Base-by-base conservation (phyloP, 345 rosid species). In the Limnanthes douglasii region DNA sequence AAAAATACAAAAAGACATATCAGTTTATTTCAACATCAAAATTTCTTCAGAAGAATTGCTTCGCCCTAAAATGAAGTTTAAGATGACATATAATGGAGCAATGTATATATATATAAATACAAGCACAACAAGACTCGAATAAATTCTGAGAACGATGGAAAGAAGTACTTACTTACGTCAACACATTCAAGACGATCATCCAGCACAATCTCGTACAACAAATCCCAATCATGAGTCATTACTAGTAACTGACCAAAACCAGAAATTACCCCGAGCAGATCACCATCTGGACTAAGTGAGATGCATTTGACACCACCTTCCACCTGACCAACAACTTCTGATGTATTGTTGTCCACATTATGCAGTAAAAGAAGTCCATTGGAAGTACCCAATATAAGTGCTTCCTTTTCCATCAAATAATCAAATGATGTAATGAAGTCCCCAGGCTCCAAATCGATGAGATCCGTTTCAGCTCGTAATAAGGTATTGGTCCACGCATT, bases 171-270 rank as follows among this genome's bases (percentile, higher is more conserved):
- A 84, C 85, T 33, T 55, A 77, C 78, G 88, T 75, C 70, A 61
- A 35, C 61, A 53, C 73, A 71, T 43, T 68, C 80, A 21, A 69
- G 61, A 37, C 46, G 60, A 28, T 75, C 88, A 47, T 66, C 72
- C 15, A 78, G 25, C 3, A 82, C 31, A 49, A 51, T 57, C 70
- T 90, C 98, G 15, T 73, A 74, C 75, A 84, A 61, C 59, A 90
- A 62, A 66, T 66, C 94, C 98, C 95, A 90, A 59, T 90, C 98
- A 66, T 62, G 81, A 37, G 92, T 90, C 94, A 84, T 84, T 18
- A 90, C 78, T 26, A 90, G 63, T 43, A 90, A 36, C 72, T 80
- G 82, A n/a, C 94, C 76, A 10, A 65, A 59, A 12, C 85, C 93
- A 47, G 82, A 52, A 21, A 75, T 55, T 15, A 90, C 46, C 18